Evolutionary conservation across 148 eudicot species (phyloP), one percentile per base, ranked within the genome.

Genomic region (Vaccinium darrowii): DNA sequence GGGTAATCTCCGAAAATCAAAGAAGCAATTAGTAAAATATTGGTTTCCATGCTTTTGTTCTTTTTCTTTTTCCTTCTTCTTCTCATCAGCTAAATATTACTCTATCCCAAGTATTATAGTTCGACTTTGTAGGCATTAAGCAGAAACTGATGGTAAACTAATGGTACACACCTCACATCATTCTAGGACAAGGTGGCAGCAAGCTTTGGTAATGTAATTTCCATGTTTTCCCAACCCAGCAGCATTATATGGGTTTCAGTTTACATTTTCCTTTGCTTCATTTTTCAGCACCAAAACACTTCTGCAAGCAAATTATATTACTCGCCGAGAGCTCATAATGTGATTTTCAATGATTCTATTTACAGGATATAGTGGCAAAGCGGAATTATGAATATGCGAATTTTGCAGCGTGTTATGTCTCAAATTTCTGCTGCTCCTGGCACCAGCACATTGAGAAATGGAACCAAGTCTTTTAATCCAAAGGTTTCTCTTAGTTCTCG

Each of bases 401-500:
- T 83, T 80, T 51, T 83, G 67, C 88, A 83, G 56, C 88, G 63
- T 3, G 25, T 83, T 72, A 75, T 78, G 39, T 86, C 80, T 51
- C 69, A 83, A 72, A 23, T 83, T 47, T 19, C 71, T 47, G 30
- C 43, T 71, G 49, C 80, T 72, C 67, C 85, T 47, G 72, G 74
- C 75, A 52, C 79, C 27, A 82, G 21, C n/a, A 54, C 78, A 25
- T n/a, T 83, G 50, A 79, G 53, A 83, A 79, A 83, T 78, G 83
- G 16, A 57, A 78, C 79, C 36, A 39, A 25, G 16, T 33, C 58
- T 36, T 83, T 88, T 14, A 86, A 78, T 79, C 51, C 72, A 71
- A 89, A 84, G 82, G 76, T 77, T 81, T 80, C 78, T 21, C 83
- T 88, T 27, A 90, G 78, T 52, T 80, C 86, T 84, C 86, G 88